These are phyloP conservation scores for Haplosporangium gracile DNA, from an alignment of 192 early-diverging fungal genomes.

Conservation along the genomic window DNA sequence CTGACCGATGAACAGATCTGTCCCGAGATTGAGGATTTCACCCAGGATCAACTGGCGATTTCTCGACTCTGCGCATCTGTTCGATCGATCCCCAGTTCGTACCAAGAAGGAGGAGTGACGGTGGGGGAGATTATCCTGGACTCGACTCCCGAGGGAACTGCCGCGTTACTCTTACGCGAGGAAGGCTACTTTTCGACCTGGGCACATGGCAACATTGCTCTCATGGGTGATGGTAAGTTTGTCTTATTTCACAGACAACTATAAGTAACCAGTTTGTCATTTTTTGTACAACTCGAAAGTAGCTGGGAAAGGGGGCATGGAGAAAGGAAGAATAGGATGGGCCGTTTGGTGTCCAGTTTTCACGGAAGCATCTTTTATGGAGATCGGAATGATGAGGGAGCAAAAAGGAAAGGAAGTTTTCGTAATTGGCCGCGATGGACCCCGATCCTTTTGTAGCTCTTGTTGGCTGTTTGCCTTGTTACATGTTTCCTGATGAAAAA, in stretches of 20 bases:
- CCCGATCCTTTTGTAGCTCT: background rate
- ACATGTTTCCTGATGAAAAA: too few relatives aligned
- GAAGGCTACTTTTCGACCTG: conserved; percentile 39
- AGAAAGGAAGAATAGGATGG: too few relatives aligned
- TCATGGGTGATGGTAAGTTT: conserved; percentile 51
- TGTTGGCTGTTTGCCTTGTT: background rate
- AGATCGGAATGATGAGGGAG: background rate
- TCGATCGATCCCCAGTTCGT: conserved; percentile 14
- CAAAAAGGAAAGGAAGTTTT: background rate
- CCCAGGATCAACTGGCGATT: background rate
- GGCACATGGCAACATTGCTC: conserved; percentile 34
- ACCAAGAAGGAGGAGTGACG: background rate
- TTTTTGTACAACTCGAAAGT: too few relatives aligned
- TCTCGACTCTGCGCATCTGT: conserved; percentile 1
- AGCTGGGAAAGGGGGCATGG: too few relatives aligned
- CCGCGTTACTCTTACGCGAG: conserved; percentile 28
- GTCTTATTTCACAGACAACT: background rate
- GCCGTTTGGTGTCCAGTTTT: background rate
- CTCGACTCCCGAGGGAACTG: conserved; percentile 21
- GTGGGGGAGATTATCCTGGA: conserved; percentile 33
- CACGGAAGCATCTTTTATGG: background rate
- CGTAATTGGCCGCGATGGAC: background rate
- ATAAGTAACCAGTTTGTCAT: too few relatives aligned
- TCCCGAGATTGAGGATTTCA: conserved; percentile 44
- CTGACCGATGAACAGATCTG: conserved; percentile 8